Evolutionary conservation across 2,329 filamentous ascomycete genomes (phyloP).

Genomic region (Endoconidiophora polonica): DNA sequence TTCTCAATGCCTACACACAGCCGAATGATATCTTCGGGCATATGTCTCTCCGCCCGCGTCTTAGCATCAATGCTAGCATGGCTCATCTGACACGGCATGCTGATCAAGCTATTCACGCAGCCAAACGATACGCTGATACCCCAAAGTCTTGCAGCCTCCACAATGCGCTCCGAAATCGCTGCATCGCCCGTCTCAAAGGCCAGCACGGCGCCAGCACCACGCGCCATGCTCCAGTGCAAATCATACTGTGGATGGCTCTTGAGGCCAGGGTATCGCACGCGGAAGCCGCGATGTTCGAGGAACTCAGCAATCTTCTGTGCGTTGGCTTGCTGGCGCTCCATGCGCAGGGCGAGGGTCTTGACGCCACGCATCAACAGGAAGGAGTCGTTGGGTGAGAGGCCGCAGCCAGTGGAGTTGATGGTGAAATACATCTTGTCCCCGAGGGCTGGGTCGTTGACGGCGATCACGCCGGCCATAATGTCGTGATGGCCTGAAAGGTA

Average conservation of each 20-base stretch:
- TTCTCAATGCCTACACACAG: constrained; percentile 96
- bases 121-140: constrained; percentile 95
- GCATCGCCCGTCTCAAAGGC: constrained; percentile 92
- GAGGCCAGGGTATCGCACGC: constrained; percentile 84
- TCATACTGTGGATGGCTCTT: constrained; percentile 94
- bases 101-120: constrained; percentile 95
- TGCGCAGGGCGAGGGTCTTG: constrained; percentile 91
- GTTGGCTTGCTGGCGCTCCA: constrained; percentile 96
- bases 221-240: constrained; percentile 86
- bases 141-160: constrained; percentile 82
- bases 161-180: constrained; percentile 71
- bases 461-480: constrained; percentile 95
- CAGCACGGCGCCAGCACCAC: constrained; percentile 83
- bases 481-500: constrained; percentile 97
- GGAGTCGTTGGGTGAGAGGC: constrained; percentile 84
- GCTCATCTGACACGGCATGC: constrained; percentile 99
- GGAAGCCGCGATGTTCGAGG: constrained; percentile 80
- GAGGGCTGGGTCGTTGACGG: constrained; percentile 64
- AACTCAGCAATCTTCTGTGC: constrained; percentile 84
- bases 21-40: constrained; percentile 94
- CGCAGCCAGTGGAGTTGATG: constrained; percentile 92
- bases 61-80: constrained; percentile 96
- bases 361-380: constrained; percentile 90
- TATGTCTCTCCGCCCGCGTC: constrained; percentile 69
- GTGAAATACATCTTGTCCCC: constrained; percentile 90